Percentiles rank a stretch among this genome's conserved stretches.
Evolutionary conservation across 1,284 basidiomycete genomes (phyloP).

Genomic region (Rhodotorula sp.): DNA sequence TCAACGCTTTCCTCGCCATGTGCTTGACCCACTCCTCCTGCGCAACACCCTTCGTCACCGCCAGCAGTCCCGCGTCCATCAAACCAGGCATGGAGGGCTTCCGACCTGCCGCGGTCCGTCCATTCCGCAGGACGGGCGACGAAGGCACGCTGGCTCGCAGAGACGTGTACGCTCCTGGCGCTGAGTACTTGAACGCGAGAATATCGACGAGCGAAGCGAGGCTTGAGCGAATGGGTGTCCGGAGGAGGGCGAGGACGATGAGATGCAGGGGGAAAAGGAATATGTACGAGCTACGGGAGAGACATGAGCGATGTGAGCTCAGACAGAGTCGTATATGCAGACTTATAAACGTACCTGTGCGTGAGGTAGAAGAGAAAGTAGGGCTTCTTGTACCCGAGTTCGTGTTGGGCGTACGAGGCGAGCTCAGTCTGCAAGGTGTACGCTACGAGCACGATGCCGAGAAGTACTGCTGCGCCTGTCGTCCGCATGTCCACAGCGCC

Average conservation of each 20-base stretch:
- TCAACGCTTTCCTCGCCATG: slow-evolving; percentile 21
- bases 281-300: slow-evolving; percentile 32
- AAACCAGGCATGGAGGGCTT: not conserved
- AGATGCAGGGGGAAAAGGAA: slow-evolving; percentile 38
- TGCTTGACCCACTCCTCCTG: slow-evolving; percentile 21
- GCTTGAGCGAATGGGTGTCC: slow-evolving; percentile 3
- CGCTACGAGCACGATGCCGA: slow-evolving; percentile 17
- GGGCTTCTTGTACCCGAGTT: slow-evolving; percentile 66
- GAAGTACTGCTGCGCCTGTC: slow-evolving; percentile 1
- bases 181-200: slow-evolving; percentile 22
- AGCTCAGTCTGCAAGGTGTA: slow-evolving; percentile 40
- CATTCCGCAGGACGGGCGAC: too few relatives aligned
- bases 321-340: not conserved
- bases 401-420: slow-evolving; percentile 68
- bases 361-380: slow-evolving; percentile 69
- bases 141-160: too few relatives aligned
- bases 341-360: slow-evolving; percentile 21
- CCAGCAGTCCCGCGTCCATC: not conserved
- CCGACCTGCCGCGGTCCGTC: not conserved
- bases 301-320: not conserved
- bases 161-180: not conserved
- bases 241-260: slow-evolving; percentile 21
- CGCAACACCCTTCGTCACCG: too few relatives aligned
- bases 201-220: slow-evolving; percentile 11
- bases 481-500: not conserved